Percentiles rank a stretch among this genome's conserved stretches.
Conservation (phyloP, 345 rosid species). For the Pistacia atlantica region DNA sequence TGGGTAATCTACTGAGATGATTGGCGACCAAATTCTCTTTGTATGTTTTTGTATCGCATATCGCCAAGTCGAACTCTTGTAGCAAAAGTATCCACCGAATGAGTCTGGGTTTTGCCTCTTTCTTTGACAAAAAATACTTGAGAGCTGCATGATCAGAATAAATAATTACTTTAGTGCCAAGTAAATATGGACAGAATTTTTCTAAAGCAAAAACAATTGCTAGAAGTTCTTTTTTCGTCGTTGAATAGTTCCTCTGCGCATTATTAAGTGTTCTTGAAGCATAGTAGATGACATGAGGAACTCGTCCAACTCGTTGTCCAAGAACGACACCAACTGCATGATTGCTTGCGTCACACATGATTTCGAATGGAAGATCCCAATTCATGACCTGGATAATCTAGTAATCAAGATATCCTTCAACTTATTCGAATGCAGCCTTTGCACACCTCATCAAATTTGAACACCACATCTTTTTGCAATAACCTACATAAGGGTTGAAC, state of each 20-base stretch:
- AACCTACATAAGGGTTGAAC: too few species aligned
- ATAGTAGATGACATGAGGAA: background rate
- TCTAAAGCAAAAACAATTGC: too few species aligned
- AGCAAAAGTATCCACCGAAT: background rate
- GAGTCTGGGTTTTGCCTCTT: background rate
- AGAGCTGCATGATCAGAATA: background rate
- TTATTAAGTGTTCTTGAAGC: background rate
- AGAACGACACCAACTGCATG: background rate
- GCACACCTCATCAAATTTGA: too few species aligned
- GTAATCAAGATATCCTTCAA: background rate
- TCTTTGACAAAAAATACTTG: background rate
- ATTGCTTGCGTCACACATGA: background rate
- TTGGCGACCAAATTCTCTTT: background rate
- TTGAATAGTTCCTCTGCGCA: background rate
- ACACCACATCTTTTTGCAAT: too few species aligned
- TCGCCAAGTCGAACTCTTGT: background rate
- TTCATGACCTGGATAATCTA: background rate
- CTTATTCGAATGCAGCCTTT: too few species aligned
- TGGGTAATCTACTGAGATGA: background rate
- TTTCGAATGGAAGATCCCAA: background rate
- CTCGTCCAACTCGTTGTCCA: background rate
- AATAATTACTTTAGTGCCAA: background rate
- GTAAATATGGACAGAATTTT: background rate
- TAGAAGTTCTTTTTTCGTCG: background rate
- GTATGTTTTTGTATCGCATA: background rate